Evolutionary conservation across 306 rosid species (phyloP), one percentile per base, ranked within the genome.

Genomic region (Lablab purpureus): DNA sequence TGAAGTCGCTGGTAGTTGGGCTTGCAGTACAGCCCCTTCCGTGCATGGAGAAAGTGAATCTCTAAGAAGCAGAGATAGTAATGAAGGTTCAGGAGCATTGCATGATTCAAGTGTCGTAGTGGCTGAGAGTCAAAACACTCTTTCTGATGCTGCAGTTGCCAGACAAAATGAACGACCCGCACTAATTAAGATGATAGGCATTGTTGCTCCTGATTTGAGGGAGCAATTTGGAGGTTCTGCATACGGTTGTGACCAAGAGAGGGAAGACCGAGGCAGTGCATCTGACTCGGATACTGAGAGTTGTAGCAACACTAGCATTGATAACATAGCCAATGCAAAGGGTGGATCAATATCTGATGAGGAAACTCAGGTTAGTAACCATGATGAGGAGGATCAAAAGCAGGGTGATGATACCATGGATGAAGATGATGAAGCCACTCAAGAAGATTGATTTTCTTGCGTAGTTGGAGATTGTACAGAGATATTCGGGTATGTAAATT

Each of bases 1-100:
- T 41, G 99, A 95, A 90, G 92, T 87, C 32, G 91, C 87, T 13
- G 97, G 97, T 73, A 95, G 97, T 90, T 95, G 97, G 97, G 97
- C 94, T 71, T 90, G 85, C 81, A 95, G 89, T 85, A 88, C 97
- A 4, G 95, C 89, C 25, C 97, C 97, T 79, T 94, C 97, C 50
- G 66, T 84, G 58, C 89, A 87, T 18, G 93, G 87, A 30, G 99
- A 89, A 74, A 90, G 91, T 82, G 90, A 86, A 60, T 88, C 98
- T 74, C 91, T 74, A 67, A 41, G 81, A 79, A 85, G 90, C 71
- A 82, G 87, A 60, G 89, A 79, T 76, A 76, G 81, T 32, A 80
- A 84, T 60, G 91, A 79, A 84, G 89, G 85, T 67, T 88, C 76
- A 46, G 80, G 79, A 36, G 74, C 78, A 49, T 81, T 90, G 68